A percentile compares a stretch with the other conserved stretches of the same genome.
phyloP scores from a whole-genome alignment of 768 basidiomycete species.

The Steccherinum ochraceum region DNA sequence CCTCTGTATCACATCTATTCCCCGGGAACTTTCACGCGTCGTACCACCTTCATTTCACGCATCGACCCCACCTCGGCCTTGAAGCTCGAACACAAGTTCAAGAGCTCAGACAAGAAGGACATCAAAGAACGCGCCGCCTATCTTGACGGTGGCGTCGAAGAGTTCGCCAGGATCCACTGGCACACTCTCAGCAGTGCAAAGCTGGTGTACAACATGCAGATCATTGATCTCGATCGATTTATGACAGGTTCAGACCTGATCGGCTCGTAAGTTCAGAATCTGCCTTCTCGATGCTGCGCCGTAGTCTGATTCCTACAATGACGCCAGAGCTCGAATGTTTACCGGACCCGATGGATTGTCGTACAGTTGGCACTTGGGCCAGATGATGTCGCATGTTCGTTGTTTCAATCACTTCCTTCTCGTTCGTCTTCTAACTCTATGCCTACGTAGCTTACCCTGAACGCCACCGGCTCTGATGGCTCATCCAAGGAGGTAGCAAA shows the following conservation, averaged over 20 bases:
- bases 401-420: neutral
- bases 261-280: constrained; percentile 1
- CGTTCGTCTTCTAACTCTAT: neutral
- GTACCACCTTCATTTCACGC: neutral
- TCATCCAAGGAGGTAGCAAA: neutral
- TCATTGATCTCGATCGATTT: neutral
- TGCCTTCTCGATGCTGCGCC: neutral
- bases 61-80: neutral
- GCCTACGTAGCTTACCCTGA: neutral
- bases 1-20: neutral
- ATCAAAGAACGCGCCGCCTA: neutral
- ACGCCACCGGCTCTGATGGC: neutral
- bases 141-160: neutral
- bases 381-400: neutral
- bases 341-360: constrained; percentile 1
- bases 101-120: neutral
- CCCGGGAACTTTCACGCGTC: neutral
- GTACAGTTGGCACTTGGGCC: constrained; percentile 6
- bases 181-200: neutral
- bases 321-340: constrained; percentile 1
- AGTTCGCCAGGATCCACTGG: constrained; percentile 8
- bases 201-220: constrained; percentile 4
- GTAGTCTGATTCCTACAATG: neutral
- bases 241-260: neutral
- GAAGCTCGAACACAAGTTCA: neutral